Evolutionary conservation across 2,329 filamentous ascomycete genomes (phyloP), one percentile per base, ranked within the genome.

Genomic region (Penicillium sp.): DNA sequence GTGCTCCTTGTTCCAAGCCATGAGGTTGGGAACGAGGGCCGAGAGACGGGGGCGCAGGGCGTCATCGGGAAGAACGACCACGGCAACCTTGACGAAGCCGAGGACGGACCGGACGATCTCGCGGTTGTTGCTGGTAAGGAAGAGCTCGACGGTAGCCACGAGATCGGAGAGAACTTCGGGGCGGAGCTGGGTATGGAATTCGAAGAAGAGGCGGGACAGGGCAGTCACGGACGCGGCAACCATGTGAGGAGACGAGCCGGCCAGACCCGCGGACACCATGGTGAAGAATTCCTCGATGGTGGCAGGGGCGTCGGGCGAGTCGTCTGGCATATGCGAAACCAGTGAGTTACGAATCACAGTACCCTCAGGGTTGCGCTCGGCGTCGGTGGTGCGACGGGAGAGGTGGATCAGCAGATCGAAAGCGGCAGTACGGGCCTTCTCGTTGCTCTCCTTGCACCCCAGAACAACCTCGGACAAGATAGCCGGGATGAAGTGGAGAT

Each of bases 1-100:
- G 79, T 99, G 95, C 74, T 99, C 94, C 72, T 96, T 90, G 68
- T 89, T 92, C 92, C 94, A 99, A 38, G 92, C 85, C 79, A 97
- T 90, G 18, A 97, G 79, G 71, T 95, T 95, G 3, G 92, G 90
- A 2, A 99, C 83, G 43, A 99, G 80, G 0, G 85, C 84, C 28
- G 80, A 76, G 31, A 99, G 82, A 22, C 91, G 84, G 4, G 90
- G 86, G 31, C 87, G 80, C 77, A 99, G 86, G 57, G 95, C 79
- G 5, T 88, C 84, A 36, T 85, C 83, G 0, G 92, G 90, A 27
- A 97, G 77, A 53, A 89, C 87, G 64, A 97, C 90, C 53, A 96
- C 85, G 62, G 90, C 95, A 24, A 99, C 90, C 76, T 99, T 99
- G 67, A 96, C 89, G 68, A 99, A 99, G 18, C 94, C 94, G 5